Evolutionary conservation across 1,139 yeast species (phyloP).

Genomic region (Taphrina populina): DNA sequence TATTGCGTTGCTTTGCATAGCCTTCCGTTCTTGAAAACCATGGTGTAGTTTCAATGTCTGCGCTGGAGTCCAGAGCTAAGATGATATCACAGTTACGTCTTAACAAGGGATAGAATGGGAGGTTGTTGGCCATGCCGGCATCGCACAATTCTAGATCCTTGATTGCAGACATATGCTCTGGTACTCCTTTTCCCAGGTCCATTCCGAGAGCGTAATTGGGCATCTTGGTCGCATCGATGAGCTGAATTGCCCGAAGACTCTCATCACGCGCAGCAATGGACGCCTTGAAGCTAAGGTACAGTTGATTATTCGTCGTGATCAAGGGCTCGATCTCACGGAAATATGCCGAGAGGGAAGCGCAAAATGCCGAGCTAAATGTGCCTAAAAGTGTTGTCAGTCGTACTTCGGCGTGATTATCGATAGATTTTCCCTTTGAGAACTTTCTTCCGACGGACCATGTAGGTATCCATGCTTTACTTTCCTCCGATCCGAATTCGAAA

Average conservation of each 20-base stretch:
- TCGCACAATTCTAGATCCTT: conserved; percentile 39
- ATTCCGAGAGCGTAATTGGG: conserved; percentile 40
- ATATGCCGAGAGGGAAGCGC: conserved; percentile 40
- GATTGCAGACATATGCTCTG: conserved; percentile 34
- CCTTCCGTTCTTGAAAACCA: conserved; percentile 41
- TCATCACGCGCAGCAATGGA: conserved; percentile 37
- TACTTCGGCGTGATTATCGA: conserved; percentile 38
- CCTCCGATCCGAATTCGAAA: conserved; percentile 41
- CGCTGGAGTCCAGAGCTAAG: conserved; percentile 41
- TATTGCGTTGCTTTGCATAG: conserved; percentile 39
- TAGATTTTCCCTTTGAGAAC: conserved; percentile 37
- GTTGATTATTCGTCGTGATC: conserved; percentile 33
- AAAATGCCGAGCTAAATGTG: conserved; percentile 41
- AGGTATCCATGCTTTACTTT: conserved; percentile 40
- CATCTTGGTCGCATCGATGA: conserved; percentile 39
- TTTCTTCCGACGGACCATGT: conserved; percentile 40
- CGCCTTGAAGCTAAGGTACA: conserved; percentile 33
- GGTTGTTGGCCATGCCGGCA: conserved; percentile 41
- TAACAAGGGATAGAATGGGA: conserved; percentile 40
- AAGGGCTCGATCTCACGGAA: conserved; percentile 39
- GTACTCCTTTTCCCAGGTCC: conserved; percentile 37
- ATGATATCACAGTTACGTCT: conserved; percentile 40
- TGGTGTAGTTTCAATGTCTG: conserved; percentile 39
- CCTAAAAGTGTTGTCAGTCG: conserved; percentile 39
- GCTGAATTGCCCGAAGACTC: conserved; percentile 39